Percentiles rank a stretch among this genome's conserved stretches.
phyloP scores from a whole-genome alignment of 805 yeast genomes.

The Hanseniaspora osmophila region DNA sequence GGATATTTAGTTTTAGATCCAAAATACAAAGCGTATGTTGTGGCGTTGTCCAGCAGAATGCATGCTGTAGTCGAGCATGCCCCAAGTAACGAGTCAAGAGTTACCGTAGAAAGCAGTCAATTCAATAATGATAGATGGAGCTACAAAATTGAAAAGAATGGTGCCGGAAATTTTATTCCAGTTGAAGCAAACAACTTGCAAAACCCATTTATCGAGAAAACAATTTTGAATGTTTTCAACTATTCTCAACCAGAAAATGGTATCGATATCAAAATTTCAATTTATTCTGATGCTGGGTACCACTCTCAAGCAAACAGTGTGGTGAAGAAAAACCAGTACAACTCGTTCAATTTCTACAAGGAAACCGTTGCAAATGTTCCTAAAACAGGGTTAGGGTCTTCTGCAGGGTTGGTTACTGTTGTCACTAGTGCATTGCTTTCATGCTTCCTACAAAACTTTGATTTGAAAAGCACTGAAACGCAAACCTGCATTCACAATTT shows the following conservation, averaged over 20 bases:
- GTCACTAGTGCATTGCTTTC: conserved; percentile 56
- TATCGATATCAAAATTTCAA: conserved; percentile 34
- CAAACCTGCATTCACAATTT: conserved; percentile 53
- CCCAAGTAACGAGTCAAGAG: conserved; percentile 3
- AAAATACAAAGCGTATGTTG: conserved; percentile 56
- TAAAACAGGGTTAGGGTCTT: conserved; percentile 91
- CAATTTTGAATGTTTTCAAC: conserved; percentile 39
- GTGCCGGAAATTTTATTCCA: conserved; percentile 10
- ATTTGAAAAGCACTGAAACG: conserved; percentile 14
- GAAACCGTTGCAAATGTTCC: conserved; percentile 55
- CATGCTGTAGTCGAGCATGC: conserved; percentile 42
- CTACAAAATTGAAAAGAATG: conserved; percentile 25
- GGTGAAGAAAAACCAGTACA: conserved; percentile 22
- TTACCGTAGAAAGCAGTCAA: conserved; percentile 54
- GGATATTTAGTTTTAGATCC: conserved; percentile 87
- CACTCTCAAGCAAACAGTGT: conserved; percentile 56
- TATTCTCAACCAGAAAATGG: conserved; percentile 25
- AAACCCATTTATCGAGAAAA: conserved; percentile 68
- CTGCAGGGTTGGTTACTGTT: conserved; percentile 84
- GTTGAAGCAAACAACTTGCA: conserved; percentile 21
- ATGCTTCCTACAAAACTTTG: conserved; percentile 26
- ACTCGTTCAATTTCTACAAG: conserved; percentile 45
- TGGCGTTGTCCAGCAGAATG: conserved; percentile 83
- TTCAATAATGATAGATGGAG: conserved; percentile 60
- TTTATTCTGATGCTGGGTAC: conserved; percentile 78